Conservation (phyloP, 768 basidiomycete genomes). For the Boletus sp. region DNA sequence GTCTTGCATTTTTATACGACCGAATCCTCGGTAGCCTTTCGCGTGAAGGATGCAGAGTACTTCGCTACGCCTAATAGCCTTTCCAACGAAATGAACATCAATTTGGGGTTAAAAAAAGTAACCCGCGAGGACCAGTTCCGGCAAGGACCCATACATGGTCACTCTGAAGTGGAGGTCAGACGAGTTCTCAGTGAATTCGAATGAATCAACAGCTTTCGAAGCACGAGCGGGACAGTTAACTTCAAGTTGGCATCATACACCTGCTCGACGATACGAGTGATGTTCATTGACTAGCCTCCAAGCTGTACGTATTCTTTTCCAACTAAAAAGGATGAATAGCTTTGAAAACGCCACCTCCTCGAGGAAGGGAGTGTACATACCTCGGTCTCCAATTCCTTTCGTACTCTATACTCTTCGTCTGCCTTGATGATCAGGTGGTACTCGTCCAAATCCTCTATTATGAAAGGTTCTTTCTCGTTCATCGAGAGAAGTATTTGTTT, state of each 20-base stretch:
- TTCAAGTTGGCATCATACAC: neutral
- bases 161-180: no score
- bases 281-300: slow-evolving; percentile 41
- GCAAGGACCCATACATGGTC: no score
- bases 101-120: no score
- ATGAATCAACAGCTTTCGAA: neutral
- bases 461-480: slow-evolving; percentile 78
- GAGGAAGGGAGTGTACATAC: slow-evolving; percentile 32
- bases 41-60: no score
- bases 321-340: slow-evolving; percentile 40
- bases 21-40: no score
- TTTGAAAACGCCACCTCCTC: neutral
- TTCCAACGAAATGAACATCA: no score
- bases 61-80: no score
- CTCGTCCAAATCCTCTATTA: slow-evolving; percentile 86
- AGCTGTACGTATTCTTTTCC: slow-evolving; percentile 84
- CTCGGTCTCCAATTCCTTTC: slow-evolving; percentile 73
- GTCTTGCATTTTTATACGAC: no score
- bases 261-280: no score
- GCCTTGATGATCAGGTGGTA: slow-evolving; percentile 80
- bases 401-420: slow-evolving; percentile 74
- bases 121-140: no score
- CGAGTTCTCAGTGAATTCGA: neutral
- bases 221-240: neutral
- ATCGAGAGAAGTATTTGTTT: slow-evolving; percentile 83